Evolutionary conservation across 139 green algal genomes (phyloP).

Genomic region (Yamagishiella unicocca): DNA sequence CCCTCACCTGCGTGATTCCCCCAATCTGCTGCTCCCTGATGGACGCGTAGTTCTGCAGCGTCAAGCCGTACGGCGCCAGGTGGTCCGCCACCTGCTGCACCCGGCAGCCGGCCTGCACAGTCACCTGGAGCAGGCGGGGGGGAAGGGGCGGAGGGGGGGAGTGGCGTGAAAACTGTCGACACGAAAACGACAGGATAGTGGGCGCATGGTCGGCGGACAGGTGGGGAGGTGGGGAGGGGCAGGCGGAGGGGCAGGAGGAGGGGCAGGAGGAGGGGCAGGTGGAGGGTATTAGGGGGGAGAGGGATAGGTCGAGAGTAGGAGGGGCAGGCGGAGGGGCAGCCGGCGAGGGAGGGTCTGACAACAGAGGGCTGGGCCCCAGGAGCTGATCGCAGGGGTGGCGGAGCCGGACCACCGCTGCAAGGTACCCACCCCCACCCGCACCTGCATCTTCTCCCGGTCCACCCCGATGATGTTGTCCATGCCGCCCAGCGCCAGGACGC

Average conservation of each 20-base stretch:
- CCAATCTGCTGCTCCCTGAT: slow-evolving; percentile 97
- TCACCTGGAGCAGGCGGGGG: too few relatives aligned
- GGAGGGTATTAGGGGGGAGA: background rate
- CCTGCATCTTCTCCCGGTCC: slow-evolving; percentile 64
- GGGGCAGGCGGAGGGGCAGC: too few relatives aligned
- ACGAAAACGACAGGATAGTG: too few relatives aligned
- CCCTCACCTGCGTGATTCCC: slow-evolving; percentile 88
- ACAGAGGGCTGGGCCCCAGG: too few relatives aligned
- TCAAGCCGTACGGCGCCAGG: slow-evolving; percentile 88
- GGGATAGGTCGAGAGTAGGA: background rate
- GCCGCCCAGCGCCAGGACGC: slow-evolving; percentile 92
- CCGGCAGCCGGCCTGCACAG: slow-evolving; percentile 84
- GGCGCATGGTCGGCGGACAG: too few relatives aligned
- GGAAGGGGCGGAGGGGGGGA: too few relatives aligned
- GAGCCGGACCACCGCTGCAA: background rate
- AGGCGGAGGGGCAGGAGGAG: too few relatives aligned
- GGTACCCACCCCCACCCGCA: slow-evolving; percentile 49
- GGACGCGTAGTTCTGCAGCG: slow-evolving; percentile 96
- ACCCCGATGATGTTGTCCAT: slow-evolving; percentile 90
- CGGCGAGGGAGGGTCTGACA: too few relatives aligned
- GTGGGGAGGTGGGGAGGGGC: too few relatives aligned
- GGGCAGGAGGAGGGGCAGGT: too few relatives aligned
- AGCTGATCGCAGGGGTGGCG: too few relatives aligned
- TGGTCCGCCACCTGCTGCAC: slow-evolving; percentile 87
- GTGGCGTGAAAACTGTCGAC: too few relatives aligned